Evolutionary conservation across 768 basidiomycete genomes (phyloP), one percentile per base, ranked within the genome.

Genomic region (Podaxis sp.): DNA sequence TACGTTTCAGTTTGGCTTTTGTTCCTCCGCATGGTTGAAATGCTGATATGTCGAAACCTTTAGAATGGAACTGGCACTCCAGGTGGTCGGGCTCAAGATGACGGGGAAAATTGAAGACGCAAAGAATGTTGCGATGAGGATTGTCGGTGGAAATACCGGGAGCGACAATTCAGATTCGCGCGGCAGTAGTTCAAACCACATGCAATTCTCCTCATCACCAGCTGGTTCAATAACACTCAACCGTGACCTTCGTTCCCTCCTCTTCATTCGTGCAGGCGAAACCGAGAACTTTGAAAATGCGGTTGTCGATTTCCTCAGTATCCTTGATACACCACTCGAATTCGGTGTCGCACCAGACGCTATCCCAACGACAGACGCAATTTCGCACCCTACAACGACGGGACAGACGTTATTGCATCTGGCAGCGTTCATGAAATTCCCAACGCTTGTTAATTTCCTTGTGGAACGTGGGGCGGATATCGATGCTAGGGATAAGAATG

Each of bases 61-160:
- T 67, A 96, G 93, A 66, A 96, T 98, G 93, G 96, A 96, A 73
- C 85, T 97, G 58, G 95, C 95, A 56, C 80, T 98, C 3, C 94
- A 96, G 70, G 94, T 96, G 13, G 94, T 98, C 17, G 96, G 96
- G 0, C 78, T 97, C 65, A 95, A 96, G 79, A 96, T 97, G 93
- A 96, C 94, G 0, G 95, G 95, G 53, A 91, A 94, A 70, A 88
- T 96, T 29, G 94, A 96, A 68, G 93, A 95, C 58, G 94, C 95
- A 2, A 90, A 92, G 74, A 91, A 94, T 62, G 91, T 97, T 40
- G 95, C 95, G 13, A 88, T 95, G 85, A 85, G 94, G 33, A 97
- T 97, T 66, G 92, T 97, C 33, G 60, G 60, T 38, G 90, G 91
- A 41, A 88, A 80, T 59, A 78, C 86, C n/a, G 85, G 83, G 25